Evolutionary conservation across 371 early-diverging fungal species (phyloP), one percentile per base, ranked within the genome.

Genomic region (Choanephora cucurbitarum): DNA sequence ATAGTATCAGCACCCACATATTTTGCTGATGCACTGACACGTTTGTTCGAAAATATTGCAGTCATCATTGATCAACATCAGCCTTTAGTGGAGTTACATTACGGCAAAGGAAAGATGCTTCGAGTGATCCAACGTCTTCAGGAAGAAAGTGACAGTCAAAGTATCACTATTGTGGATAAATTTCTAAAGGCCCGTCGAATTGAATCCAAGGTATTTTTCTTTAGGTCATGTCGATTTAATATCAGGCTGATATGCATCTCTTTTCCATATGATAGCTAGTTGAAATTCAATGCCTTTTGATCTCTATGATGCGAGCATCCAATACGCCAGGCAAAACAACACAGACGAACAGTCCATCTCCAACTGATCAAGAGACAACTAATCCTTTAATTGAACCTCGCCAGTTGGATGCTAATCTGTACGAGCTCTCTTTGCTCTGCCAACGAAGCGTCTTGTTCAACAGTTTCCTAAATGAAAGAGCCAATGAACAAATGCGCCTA

Each of bases 41-140:
- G 85, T 23, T 64, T 97, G 42, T 96, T 94, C 69, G 97, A 97
- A 69, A 83, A 84, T 24, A 85, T 94, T 44, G 96, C 96, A 0
- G 75, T 81, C 4, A 80, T 93, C 18, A 80, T 96, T 23, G 94
- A 95, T 67, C 86, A 88, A 50, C 92, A 95, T 57, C 87, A 89
- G 45, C 82, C 88, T 1, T 69, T 93, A 11, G 89, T 97, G 0
- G 89, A 93, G 54, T 66, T 79, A 9, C 83, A 90, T 60, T 96
- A 94, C 66, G 93, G 93, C 0, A 79, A 83, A 5, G 95, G 96
- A 9, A 80, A 85, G n/a, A 90, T 94, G 88, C 69, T 94, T 15
- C 80, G 91, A 17, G 85, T 96, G 5, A 90, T 95, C 45, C 90
- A 92, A 65, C 72, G 89, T 10, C 66, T 97, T 40, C 94, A 96